These are phyloP conservation scores for Panaeolus cyanescens DNA, from an alignment of 768 basidiomycete genomes.

Conservation along the genomic window DNA sequence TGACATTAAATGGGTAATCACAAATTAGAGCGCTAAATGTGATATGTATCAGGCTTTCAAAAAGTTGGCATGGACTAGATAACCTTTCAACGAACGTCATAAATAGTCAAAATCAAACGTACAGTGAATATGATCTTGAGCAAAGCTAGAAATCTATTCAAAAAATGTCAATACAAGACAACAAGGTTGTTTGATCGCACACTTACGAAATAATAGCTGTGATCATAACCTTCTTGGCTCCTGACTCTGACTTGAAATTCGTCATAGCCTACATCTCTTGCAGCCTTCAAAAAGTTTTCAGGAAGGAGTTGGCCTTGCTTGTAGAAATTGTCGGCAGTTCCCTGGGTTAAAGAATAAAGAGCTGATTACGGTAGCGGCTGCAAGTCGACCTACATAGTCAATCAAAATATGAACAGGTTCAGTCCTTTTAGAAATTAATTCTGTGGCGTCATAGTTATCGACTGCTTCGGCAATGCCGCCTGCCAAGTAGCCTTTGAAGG, in stretches of 20 bases:
- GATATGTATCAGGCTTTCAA: conserved; percentile 60
- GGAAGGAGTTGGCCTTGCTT: conserved; percentile 88
- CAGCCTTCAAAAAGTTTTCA: conserved; percentile 82
- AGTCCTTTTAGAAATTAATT: conserved; percentile 65
- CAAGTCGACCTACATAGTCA: conserved; percentile 67
- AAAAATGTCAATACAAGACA: background rate
- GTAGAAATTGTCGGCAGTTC: conserved; percentile 81
- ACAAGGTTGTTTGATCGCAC: background rate
- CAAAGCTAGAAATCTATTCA: conserved; percentile 84
- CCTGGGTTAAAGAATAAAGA: conserved; percentile 43
- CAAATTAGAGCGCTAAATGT: background rate
- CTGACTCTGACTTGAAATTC: conserved; percentile 78
- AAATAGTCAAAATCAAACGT: conserved; percentile 26
- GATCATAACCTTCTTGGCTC: conserved; percentile 83
- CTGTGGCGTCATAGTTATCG: conserved; percentile 79
- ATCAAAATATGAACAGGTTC: conserved; percentile 78
- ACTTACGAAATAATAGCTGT: conserved; percentile 84
- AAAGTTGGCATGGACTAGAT: conserved; percentile 83
- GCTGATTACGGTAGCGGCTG: background rate
- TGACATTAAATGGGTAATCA: background rate
- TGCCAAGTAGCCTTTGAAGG: conserved; percentile 82
- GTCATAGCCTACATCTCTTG: conserved; percentile 70
- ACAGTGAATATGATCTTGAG: conserved; percentile 89
- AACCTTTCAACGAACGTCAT: conserved; percentile 13
- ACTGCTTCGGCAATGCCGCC: conserved; percentile 79